Evolutionary conservation across 768 basidiomycete species (phyloP), one percentile per base, ranked within the genome.

Genomic region (Strobilomyces echinocephalus): DNA sequence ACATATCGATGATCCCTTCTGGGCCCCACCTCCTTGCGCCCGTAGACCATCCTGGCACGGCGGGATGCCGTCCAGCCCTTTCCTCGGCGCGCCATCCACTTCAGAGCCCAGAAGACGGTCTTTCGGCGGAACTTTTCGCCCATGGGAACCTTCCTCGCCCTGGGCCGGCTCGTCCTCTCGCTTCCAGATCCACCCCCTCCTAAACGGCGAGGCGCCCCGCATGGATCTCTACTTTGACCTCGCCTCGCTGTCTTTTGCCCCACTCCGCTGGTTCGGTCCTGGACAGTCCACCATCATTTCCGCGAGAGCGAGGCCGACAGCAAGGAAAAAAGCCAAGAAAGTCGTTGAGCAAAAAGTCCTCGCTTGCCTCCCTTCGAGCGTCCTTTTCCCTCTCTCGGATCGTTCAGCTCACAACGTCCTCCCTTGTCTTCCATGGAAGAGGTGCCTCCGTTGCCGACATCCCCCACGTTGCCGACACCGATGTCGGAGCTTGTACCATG

Each of bases 191-290:
- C 59, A 65, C 33, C 63, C 68, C 49, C 59, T 60, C 49, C 68
- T 87, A 4, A 79, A 83, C 59, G 84, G 77, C 14, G 79, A 82
- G 43, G 59, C 63, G 2, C 73, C 73, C 21, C 70, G 71, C 14
- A 61, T 59, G 1, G 76, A 79, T 36, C 75, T 87, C 54, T 60
- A 76, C 43, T 82, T 87, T 63, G 80, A 87, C 61, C 69, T 88
- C 20, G 73, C 81, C 24, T 59, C 65, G n/a, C 72, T 77, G 26
- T 56, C 65, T 2, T 83, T 81, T 55, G 36, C 67, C 1, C 84
- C 83, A 6, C 60, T 76, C 49, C 70, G 71, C 9, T 59, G 73
- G 48, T 49, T 75, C 20, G 72, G 73, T 1, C 65, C 67, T 9
- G 74, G 75, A 2, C 74, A 79, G 33, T 63, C 71, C 4, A 55